Conservation (phyloP, 2,329 filamentous ascomycete species). For the Paracamarosporium sp. region DNA sequence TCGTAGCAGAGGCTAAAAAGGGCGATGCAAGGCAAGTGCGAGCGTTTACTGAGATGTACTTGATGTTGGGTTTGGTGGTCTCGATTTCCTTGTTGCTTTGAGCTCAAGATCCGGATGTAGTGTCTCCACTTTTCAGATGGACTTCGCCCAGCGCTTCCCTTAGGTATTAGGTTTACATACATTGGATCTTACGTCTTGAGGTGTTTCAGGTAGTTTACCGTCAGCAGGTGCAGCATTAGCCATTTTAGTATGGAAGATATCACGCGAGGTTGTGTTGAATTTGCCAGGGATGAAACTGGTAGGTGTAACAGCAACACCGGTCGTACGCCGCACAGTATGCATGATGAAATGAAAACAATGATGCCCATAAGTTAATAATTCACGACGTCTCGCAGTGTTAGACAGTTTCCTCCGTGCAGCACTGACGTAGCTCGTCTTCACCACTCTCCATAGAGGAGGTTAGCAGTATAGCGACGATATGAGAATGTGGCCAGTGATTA, state of each 20-base stretch:
- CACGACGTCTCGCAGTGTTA: background rate
- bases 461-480: background rate
- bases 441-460: no score
- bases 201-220: no score
- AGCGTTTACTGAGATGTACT: background rate
- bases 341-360: constrained; percentile 3
- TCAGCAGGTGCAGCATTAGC: background rate
- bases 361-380: background rate
- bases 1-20: constrained; percentile 6
- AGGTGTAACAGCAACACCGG: constrained; percentile 18
- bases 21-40: background rate
- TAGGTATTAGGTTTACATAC: no score
- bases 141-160: no score
- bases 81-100: background rate
- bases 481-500: background rate
- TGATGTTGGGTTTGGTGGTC: background rate
- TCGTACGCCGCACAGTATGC: constrained; percentile 12
- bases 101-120: background rate
- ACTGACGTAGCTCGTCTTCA: no score
- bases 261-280: background rate
- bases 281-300: constrained; percentile 6
- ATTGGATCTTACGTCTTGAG: no score
- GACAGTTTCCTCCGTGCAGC: background rate
- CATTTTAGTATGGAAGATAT: background rate
- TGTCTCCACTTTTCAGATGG: no score